Evolutionary conservation across 257 asterid species (phyloP).

Genomic region (Nicotiana obtusifolia): DNA sequence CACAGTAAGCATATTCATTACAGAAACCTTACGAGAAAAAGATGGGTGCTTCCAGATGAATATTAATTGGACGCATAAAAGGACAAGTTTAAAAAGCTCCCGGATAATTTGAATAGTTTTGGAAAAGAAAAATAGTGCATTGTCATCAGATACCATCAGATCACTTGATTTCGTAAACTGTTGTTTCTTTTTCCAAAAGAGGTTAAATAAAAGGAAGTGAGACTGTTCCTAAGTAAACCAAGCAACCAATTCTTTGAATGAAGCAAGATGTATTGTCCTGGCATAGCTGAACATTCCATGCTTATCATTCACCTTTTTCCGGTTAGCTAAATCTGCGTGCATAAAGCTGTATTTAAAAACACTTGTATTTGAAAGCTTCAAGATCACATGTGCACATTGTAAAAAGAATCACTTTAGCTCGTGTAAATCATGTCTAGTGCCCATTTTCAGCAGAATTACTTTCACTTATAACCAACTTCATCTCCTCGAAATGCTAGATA

Average conservation of each 20-base stretch:
- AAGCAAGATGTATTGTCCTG: neutral
- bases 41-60: neutral
- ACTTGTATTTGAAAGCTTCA: neutral
- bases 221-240: neutral
- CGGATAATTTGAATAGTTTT: neutral
- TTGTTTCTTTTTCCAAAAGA: neutral
- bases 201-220: neutral
- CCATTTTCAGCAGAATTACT: neutral
- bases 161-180: neutral
- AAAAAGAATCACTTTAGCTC: neutral
- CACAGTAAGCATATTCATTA: neutral
- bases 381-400: neutral
- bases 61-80: neutral
- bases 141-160: neutral
- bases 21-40: neutral
- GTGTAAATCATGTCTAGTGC: neutral
- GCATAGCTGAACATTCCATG: neutral
- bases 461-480: neutral
- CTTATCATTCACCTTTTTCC: slow-evolving; percentile 1
- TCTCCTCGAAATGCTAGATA: neutral
- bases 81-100: neutral
- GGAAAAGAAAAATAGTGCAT: neutral
- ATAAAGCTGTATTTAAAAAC: neutral
- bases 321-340: neutral
- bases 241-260: neutral